A percentile compares a stretch with the other conserved stretches of the same genome.
Evolutionary conservation across 768 basidiomycete species (phyloP).

Genomic region (Collybia sordida): DNA sequence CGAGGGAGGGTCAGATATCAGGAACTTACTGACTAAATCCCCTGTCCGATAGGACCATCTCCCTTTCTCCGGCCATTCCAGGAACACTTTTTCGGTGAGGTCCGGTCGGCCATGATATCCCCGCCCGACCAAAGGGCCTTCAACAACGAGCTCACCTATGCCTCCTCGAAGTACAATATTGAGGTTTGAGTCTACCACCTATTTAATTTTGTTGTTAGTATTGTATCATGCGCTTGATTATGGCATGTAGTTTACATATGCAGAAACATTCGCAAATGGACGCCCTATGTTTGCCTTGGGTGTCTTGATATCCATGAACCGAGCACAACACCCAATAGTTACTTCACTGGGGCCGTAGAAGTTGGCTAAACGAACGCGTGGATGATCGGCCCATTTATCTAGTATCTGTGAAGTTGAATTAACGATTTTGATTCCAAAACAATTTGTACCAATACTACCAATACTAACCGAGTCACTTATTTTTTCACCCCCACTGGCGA

Average conservation of each 20-base stretch:
- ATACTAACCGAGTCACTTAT: slow-evolving; percentile 47
- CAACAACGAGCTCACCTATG: slow-evolving; percentile 49
- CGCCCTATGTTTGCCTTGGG: slow-evolving; percentile 44
- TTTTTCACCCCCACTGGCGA: slow-evolving; percentile 53
- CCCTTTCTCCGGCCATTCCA: slow-evolving; percentile 41
- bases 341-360: slow-evolving; percentile 56
- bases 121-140: slow-evolving; percentile 47
- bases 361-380: slow-evolving; percentile 43
- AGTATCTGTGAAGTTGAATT: slow-evolving; percentile 25
- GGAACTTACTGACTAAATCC: slow-evolving; percentile 39
- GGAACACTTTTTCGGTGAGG: slow-evolving; percentile 43
- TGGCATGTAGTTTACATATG: slow-evolving; percentile 23
- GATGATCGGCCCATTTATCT: slow-evolving; percentile 48
- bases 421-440: not conserved
- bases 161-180: slow-evolving; percentile 42
- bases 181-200: slow-evolving; percentile 43
- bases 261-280: slow-evolving; percentile 36
- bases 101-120: slow-evolving; percentile 47
- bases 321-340: slow-evolving; percentile 50
- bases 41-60: slow-evolving; percentile 49
- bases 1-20: not conserved
- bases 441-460: not conserved
- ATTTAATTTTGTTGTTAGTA: slow-evolving; percentile 17
- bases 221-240: not conserved
- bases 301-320: slow-evolving; percentile 38